Percentiles rank a stretch among this genome's conserved stretches.
Conservation (phyloP, 139 green algal genomes). For the Coelastrella sp. region DNA sequence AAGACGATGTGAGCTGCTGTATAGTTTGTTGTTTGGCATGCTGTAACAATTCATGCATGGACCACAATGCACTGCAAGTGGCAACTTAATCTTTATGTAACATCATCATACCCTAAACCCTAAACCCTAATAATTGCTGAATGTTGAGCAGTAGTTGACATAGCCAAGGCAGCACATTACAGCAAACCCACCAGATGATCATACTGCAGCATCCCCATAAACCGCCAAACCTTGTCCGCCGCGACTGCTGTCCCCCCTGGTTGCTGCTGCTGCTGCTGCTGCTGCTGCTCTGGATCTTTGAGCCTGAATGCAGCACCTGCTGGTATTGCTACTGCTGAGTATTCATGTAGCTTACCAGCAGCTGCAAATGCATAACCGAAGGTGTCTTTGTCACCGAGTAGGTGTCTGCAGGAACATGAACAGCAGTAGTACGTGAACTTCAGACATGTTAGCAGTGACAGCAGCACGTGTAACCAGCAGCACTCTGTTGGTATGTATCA, state of each 20-base stretch:
- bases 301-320: conserved; percentile 14
- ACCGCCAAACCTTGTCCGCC: not conserved
- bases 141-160: not conserved
- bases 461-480: not conserved
- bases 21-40: too few relatives aligned
- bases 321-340: not conserved
- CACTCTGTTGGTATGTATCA: not conserved
- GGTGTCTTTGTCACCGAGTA: conserved; percentile 45
- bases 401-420: not conserved
- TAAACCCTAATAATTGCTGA: too few relatives aligned
- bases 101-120: too few relatives aligned
- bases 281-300: not conserved
- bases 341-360: conserved; percentile 26
- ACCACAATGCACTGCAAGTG: not conserved
- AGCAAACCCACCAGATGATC: conserved; percentile 15
- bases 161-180: not conserved
- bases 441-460: not conserved
- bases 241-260: not conserved
- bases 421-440: not conserved
- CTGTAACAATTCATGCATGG: too few relatives aligned
- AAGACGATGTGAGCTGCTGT: too few relatives aligned
- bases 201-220: conserved; percentile 41
- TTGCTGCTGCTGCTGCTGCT: too few relatives aligned
- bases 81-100: too few relatives aligned
- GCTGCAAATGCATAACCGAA: conserved; percentile 45